These are phyloP conservation scores for Talaromyces sp. DNA, from an alignment of 2,329 filamentous ascomycete genomes.

Conservation along the genomic window DNA sequence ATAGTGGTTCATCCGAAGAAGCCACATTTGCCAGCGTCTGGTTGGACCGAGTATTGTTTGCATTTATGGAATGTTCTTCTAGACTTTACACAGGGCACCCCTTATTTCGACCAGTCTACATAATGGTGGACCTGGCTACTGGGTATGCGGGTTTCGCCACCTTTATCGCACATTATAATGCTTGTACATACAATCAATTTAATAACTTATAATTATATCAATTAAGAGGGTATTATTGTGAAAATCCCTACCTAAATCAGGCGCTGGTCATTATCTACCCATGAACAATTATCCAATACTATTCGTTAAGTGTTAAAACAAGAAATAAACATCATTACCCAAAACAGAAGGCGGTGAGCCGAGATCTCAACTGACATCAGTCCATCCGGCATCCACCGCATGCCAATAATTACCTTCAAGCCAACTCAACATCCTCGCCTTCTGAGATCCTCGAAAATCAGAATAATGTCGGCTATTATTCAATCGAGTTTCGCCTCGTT, in stretches of 20 bases:
- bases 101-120: background rate
- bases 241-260: background rate
- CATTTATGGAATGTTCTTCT: background rate
- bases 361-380: background rate
- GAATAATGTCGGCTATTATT: conserved; percentile 7
- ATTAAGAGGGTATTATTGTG: background rate
- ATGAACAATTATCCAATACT: no score
- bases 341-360: background rate
- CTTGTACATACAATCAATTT: background rate
- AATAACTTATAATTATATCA: background rate
- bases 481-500: background rate
- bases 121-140: background rate
- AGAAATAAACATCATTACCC: background rate
- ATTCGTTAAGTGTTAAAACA: background rate
- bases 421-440: no score
- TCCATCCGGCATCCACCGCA: background rate
- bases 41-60: background rate
- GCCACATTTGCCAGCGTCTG: background rate
- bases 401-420: background rate
- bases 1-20: background rate
- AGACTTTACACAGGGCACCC: background rate
- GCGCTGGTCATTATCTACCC: no score
- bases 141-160: background rate
- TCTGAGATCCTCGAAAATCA: background rate
- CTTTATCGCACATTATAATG: background rate